Conservation (phyloP, 2,329 filamentous ascomycete species). For the Pyrenochaeta sp. region DNA sequence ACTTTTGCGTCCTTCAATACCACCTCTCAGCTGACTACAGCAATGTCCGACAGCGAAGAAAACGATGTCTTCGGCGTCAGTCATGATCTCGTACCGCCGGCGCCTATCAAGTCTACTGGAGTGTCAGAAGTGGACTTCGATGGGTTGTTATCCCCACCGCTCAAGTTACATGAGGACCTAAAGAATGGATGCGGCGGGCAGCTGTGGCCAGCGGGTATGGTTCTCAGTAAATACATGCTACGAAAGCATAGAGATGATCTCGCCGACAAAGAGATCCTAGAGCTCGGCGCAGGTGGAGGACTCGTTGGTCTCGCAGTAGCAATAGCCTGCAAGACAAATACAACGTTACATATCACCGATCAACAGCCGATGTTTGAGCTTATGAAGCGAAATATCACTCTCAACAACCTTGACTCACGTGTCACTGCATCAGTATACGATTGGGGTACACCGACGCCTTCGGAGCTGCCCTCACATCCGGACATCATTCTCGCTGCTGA, state of each 20-base stretch:
- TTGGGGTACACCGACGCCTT: constrained; percentile 67
- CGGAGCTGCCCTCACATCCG: constrained; percentile 64
- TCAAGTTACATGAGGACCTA: constrained; percentile 85
- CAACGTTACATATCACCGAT: constrained; percentile 82
- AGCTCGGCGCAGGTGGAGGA: constrained; percentile 91
- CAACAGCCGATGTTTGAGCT: constrained; percentile 84
- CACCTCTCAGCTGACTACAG: neutral
- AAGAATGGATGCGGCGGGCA: constrained; percentile 90
- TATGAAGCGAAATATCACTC: constrained; percentile 85
- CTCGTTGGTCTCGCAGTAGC: constrained; percentile 76
- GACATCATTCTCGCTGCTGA: constrained; percentile 92
- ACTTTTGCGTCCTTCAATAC: neutral
- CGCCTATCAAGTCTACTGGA: constrained; percentile 60
- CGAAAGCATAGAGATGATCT: constrained; percentile 73
- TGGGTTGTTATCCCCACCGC: constrained; percentile 72
- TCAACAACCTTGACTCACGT: constrained; percentile 74
- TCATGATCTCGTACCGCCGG: constrained; percentile 65
- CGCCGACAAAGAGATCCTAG: constrained; percentile 77
- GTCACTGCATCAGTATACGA: constrained; percentile 78
- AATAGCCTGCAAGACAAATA: constrained; percentile 61
- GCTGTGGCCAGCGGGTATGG: constrained; percentile 92
- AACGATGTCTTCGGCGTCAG: constrained; percentile 54
- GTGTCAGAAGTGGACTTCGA: constrained; percentile 71
- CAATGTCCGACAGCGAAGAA: constrained; percentile 42
- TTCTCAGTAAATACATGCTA: constrained; percentile 86